Percentiles rank a stretch among this genome's conserved stretches.
Evolutionary conservation across 352 stramenopile species (phyloP).

Genomic region (Pythium plurisporium): DNA sequence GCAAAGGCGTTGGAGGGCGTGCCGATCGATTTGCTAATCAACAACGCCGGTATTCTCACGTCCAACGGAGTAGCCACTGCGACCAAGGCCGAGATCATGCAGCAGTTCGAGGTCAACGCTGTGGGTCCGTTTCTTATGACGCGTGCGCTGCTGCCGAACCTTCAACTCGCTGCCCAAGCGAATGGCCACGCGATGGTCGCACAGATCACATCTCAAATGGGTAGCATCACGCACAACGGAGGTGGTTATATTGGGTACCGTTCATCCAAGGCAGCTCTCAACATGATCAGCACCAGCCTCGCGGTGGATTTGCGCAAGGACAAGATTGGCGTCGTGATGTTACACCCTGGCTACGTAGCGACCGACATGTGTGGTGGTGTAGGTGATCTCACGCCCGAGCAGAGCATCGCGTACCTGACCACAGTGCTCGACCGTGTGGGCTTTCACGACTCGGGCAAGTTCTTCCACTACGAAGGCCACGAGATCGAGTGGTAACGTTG

Average conservation of each 20-base stretch:
- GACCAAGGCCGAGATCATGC: conserved; percentile 23
- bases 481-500: conserved; percentile 30
- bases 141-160: conserved; percentile 12
- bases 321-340: conserved; percentile 19
- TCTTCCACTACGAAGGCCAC: conserved; percentile 25
- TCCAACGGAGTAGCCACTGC: conserved; percentile 3
- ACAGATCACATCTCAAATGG: conserved; percentile 13
- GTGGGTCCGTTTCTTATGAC: conserved; percentile 33
- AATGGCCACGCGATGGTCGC: conserved; percentile 16
- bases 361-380: conserved; percentile 25
- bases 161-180: conserved; percentile 2
- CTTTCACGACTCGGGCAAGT: conserved; percentile 21
- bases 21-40: conserved; percentile 35
- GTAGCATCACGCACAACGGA: conserved; percentile 8
- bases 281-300: conserved; percentile 35
- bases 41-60: conserved; percentile 35
- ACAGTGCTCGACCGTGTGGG: conserved; percentile 19
- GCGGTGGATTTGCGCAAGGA: conserved; percentile 19
- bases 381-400: conserved; percentile 22
- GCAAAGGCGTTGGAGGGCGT: conserved; percentile 11
- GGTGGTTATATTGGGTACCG: conserved; percentile 40
- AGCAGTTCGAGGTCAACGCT: conserved; percentile 32
- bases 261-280: conserved; percentile 43
- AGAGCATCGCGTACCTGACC: conserved; percentile 20
- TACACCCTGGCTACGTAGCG: conserved; percentile 28